Percentiles rank a stretch among this genome's conserved stretches.
Conservation (phyloP, 2,329 filamentous ascomycete genomes). For the Penicillium sp. region DNA sequence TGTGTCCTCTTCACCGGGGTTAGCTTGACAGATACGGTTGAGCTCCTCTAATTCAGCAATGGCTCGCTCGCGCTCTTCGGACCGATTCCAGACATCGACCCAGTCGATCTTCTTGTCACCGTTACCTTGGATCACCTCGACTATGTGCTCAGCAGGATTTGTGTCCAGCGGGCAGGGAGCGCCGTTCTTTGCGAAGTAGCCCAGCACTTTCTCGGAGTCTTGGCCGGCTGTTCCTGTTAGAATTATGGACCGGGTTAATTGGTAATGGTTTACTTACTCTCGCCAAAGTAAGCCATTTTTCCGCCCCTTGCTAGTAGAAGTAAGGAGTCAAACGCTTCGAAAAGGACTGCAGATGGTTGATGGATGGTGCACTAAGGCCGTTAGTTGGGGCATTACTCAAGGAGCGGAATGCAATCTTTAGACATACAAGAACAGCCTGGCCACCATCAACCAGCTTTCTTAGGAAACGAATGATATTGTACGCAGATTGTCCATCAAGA, state of each 20-base stretch:
- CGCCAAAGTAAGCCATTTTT: conserved; percentile 70
- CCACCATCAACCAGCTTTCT: conserved; percentile 69
- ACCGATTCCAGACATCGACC: conserved; percentile 40
- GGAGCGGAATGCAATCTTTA: not conserved
- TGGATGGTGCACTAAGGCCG: conserved; percentile 64
- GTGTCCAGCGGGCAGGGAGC: conserved; percentile 57
- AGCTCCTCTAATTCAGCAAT: conserved; percentile 33
- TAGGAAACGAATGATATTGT: conserved; percentile 62
- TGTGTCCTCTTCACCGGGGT: conserved; percentile 35
- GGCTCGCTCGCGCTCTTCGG: conserved; percentile 33
- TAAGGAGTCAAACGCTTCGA: conserved; percentile 69
- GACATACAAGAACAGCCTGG: conserved; percentile 65
- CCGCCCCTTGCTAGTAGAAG: conserved; percentile 69
- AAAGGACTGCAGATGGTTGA: conserved; percentile 70
- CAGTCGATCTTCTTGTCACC: conserved; percentile 32
- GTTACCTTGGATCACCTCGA: conserved; percentile 43
- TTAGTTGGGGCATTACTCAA: not conserved
- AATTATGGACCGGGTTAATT: not conserved
- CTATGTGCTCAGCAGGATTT: conserved; percentile 59
- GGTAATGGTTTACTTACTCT: conserved; percentile 36
- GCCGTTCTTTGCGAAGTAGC: conserved; percentile 60
- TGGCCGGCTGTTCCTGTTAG: conserved; percentile 32
- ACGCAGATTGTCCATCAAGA: conserved; percentile 70
- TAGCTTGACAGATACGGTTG: conserved; percentile 27
- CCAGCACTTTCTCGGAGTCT: conserved; percentile 47